Percentiles rank a stretch among this genome's conserved stretches.
phyloP scores from a whole-genome alignment of 768 basidiomycete species.

The Trametes gibbosa region DNA sequence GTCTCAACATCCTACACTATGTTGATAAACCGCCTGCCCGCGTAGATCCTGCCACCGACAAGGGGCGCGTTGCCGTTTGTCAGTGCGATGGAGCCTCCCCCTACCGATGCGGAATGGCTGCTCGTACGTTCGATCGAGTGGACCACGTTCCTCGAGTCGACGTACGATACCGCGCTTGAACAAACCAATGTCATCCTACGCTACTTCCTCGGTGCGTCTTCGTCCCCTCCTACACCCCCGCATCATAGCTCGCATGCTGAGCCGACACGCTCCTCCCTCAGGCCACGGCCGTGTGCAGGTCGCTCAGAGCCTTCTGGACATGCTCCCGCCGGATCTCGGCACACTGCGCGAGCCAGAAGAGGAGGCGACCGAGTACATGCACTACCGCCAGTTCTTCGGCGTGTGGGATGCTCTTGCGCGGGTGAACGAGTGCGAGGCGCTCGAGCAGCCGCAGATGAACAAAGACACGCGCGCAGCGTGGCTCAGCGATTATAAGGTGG shows the following conservation, averaged over 20 bases:
- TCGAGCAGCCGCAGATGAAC: slow-evolving; percentile 55
- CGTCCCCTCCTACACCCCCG: background rate
- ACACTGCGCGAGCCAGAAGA: slow-evolving; percentile 67
- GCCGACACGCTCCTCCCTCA: slow-evolving; percentile 28
- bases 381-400: slow-evolving; percentile 77
- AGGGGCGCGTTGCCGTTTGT: slow-evolving; percentile 61
- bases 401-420: slow-evolving; percentile 67
- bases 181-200: slow-evolving; percentile 87
- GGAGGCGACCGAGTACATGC: slow-evolving; percentile 68
- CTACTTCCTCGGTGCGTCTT: slow-evolving; percentile 77
- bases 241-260: background rate
- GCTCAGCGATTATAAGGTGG: slow-evolving; percentile 64
- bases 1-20: background rate
- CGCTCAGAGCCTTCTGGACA: slow-evolving; percentile 55
- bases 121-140: slow-evolving; percentile 90
- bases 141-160: slow-evolving; percentile 77
- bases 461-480: slow-evolving; percentile 58
- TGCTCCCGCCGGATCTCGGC: slow-evolving; percentile 63
- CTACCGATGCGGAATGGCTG: slow-evolving; percentile 56
- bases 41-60: slow-evolving; percentile 49
- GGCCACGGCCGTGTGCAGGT: slow-evolving; percentile 73
- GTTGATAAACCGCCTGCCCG: background rate
- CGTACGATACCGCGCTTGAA: slow-evolving; percentile 74
- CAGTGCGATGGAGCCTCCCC: slow-evolving; percentile 52
- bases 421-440: slow-evolving; percentile 57